Evolutionary conservation across 2,329 filamentous ascomycete genomes (phyloP).

Genomic region (Fusarium fujikuroi): DNA sequence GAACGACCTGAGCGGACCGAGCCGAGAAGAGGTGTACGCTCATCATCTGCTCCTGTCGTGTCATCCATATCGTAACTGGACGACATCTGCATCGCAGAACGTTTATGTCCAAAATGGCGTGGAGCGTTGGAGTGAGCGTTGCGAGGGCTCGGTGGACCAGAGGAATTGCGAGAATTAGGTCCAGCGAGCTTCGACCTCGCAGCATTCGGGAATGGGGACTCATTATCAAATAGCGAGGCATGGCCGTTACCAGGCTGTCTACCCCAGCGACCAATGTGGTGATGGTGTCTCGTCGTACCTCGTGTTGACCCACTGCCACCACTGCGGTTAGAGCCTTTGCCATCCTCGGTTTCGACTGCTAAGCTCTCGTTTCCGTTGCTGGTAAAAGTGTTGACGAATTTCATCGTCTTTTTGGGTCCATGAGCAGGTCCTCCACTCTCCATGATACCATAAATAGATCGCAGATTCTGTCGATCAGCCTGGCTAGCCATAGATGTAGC

Average conservation of each 20-base stretch:
- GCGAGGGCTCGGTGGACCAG: slow-evolving; percentile 77
- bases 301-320: slow-evolving; percentile 70
- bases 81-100: slow-evolving; percentile 68
- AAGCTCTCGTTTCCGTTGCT: slow-evolving; percentile 64
- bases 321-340: slow-evolving; percentile 67
- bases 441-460: slow-evolving; percentile 74
- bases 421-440: slow-evolving; percentile 63
- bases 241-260: slow-evolving; percentile 75
- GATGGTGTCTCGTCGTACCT: slow-evolving; percentile 79
- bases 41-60: slow-evolving; percentile 81
- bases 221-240: slow-evolving; percentile 78
- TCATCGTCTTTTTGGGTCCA: slow-evolving; percentile 86
- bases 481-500: slow-evolving; percentile 85
- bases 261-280: slow-evolving; percentile 78
- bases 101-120: slow-evolving; percentile 55
- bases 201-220: slow-evolving; percentile 79
- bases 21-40: slow-evolving; percentile 82
- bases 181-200: slow-evolving; percentile 71
- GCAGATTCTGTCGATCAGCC: slow-evolving; percentile 67
- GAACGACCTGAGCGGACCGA: slow-evolving; percentile 67
- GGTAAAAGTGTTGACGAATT: slow-evolving; percentile 86
- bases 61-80: slow-evolving; percentile 84
- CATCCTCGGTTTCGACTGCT: slow-evolving; percentile 72
- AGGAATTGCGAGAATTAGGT: slow-evolving; percentile 67
- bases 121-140: slow-evolving; percentile 53